Conservation (phyloP, 2,329 filamentous ascomycete species). For the Aureobasidium zeae region DNA sequence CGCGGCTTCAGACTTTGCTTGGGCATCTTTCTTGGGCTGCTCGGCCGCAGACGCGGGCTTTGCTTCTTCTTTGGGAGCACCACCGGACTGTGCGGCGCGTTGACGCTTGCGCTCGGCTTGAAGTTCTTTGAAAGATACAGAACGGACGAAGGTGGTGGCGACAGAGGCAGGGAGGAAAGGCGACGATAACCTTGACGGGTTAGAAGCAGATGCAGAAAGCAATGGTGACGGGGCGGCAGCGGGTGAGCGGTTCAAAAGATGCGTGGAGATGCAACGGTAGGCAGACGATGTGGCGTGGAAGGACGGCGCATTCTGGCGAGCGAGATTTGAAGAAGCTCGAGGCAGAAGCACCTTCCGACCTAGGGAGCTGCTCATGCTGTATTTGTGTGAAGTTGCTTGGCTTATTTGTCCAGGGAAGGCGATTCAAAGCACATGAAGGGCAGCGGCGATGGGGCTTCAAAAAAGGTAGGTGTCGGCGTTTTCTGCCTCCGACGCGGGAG, state of each 20-base stretch:
- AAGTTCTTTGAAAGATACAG: slow-evolving; percentile 36
- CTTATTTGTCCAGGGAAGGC: background rate
- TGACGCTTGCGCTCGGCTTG: slow-evolving; percentile 29
- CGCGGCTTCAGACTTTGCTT: slow-evolving; percentile 28
- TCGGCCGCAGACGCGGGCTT: slow-evolving; percentile 30
- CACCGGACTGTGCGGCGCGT: slow-evolving; percentile 28
- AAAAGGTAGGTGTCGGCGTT: background rate
- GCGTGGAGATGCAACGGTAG: slow-evolving; percentile 38
- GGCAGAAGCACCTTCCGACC: slow-evolving; percentile 26
- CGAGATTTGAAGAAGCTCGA: slow-evolving; percentile 32
- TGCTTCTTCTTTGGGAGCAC: slow-evolving; percentile 28
- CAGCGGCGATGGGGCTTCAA: background rate
- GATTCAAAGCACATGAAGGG: too few species aligned
- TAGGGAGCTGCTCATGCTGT: slow-evolving; percentile 40
- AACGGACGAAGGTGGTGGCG: slow-evolving; percentile 35
- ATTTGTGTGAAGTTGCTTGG: slow-evolving; percentile 6
- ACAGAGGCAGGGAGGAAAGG: slow-evolving; percentile 35
- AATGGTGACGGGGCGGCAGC: slow-evolving; percentile 19
- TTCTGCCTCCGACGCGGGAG: background rate
- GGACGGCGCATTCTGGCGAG: slow-evolving; percentile 30
- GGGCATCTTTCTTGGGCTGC: slow-evolving; percentile 10
- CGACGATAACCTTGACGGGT: slow-evolving; percentile 34
- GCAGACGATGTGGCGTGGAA: slow-evolving; percentile 39
- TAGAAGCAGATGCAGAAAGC: slow-evolving; percentile 2
- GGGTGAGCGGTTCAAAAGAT: slow-evolving; percentile 12